Percentiles rank a stretch among this genome's conserved stretches.
phyloP scores from a whole-genome alignment of 768 basidiomycete species.

The Gyrodon lividus region DNA sequence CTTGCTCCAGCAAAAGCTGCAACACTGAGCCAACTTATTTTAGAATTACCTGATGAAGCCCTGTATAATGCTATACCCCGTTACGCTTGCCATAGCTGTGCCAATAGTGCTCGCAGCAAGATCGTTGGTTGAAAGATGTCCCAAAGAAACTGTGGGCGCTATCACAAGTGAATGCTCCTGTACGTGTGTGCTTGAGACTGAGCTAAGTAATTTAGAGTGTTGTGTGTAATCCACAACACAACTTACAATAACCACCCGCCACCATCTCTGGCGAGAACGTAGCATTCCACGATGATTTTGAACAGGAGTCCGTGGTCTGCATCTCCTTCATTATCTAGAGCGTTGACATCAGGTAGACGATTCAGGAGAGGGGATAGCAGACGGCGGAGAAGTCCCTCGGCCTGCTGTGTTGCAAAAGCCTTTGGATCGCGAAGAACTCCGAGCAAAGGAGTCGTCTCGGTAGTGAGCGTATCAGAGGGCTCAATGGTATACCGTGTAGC shows the following conservation, averaged over 20 bases:
- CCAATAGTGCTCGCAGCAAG: constrained; percentile 50
- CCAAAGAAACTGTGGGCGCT: constrained; percentile 39
- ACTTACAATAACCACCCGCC: constrained; percentile 23
- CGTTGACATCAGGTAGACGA: constrained; percentile 19
- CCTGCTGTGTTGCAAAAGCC: constrained; percentile 19
- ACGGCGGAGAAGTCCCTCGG: constrained; percentile 17
- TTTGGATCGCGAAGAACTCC: constrained; percentile 22
- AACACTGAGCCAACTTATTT: neutral
- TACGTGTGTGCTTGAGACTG: constrained; percentile 17
- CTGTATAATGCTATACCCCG: constrained; percentile 44
- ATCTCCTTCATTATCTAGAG: constrained; percentile 15
- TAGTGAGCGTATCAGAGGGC: neutral
- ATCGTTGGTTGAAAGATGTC: constrained; percentile 52
- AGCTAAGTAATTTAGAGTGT: neutral
- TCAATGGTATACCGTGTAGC: constrained; percentile 3
- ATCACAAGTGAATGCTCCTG: constrained; percentile 43
- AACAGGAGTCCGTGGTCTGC: constrained; percentile 6
- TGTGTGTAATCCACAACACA: neutral
- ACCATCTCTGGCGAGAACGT: constrained; percentile 23
- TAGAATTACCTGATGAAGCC: constrained; percentile 37
- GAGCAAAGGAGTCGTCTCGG: constrained; percentile 26
- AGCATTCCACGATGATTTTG: constrained; percentile 16
- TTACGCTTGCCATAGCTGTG: constrained; percentile 40
- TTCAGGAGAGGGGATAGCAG: constrained; percentile 13
- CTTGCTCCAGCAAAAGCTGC: constrained; percentile 24